Conservation (phyloP, 768 basidiomycete genomes). For the Tulasnella sp. region DNA sequence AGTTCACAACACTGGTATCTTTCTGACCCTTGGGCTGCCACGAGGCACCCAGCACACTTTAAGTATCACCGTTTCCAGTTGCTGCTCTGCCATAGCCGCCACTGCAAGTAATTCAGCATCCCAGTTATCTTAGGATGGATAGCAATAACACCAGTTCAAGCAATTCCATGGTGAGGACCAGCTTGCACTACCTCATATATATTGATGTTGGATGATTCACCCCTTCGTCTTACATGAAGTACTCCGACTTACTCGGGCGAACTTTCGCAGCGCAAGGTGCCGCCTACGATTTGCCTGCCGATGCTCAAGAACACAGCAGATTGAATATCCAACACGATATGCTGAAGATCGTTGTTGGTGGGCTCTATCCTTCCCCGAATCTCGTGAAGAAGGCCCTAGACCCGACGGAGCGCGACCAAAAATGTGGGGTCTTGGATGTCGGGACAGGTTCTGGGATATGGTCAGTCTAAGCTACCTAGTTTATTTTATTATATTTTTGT, state of each 20-base stretch:
- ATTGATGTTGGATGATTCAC: not conserved
- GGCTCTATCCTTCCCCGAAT: not conserved
- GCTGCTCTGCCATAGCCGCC: too few relatives aligned
- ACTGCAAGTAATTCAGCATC: too few relatives aligned
- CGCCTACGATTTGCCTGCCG: not conserved
- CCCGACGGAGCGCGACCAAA: not conserved
- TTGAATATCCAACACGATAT: not conserved
- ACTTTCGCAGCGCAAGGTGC: not conserved
- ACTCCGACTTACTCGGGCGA: not conserved
- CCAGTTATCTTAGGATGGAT: not conserved
- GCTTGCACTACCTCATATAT: not conserved
- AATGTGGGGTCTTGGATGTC: not conserved
- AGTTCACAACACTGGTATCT: too few relatives aligned
- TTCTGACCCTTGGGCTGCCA: too few relatives aligned
- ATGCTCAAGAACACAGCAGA: not conserved
- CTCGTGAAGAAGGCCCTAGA: not conserved
- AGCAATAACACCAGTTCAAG: not conserved
- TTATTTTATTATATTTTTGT: too few relatives aligned
- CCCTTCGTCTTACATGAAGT: not conserved
- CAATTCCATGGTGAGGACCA: not conserved
- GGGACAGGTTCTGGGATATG: slow-evolving; percentile 12
- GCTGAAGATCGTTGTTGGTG: not conserved
- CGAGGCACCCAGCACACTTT: too few relatives aligned
- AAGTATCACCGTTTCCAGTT: too few relatives aligned
- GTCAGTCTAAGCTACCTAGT: not conserved